Evolutionary conservation across 1,284 basidiomycete genomes (phyloP).

Genomic region (Pseudozyma sp.): DNA sequence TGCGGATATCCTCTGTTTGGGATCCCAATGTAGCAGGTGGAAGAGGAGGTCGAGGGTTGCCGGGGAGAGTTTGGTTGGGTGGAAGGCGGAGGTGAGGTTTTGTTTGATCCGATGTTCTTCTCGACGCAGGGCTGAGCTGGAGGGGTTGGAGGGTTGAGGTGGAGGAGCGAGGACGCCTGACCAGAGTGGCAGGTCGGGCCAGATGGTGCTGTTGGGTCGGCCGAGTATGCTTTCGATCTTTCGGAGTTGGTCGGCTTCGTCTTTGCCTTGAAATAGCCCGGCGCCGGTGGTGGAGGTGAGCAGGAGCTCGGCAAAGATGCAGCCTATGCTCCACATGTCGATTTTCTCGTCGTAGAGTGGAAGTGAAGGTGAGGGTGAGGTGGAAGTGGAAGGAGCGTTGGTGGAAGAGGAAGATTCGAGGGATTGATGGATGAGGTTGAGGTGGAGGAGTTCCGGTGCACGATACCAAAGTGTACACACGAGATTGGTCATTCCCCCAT

Average conservation of each 20-base stretch:
- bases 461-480: conserved; percentile 99
- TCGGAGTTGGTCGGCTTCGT: conserved; percentile 86
- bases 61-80: conserved; percentile 72
- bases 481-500: conserved; percentile 88
- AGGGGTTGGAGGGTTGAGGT: background rate
- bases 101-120: conserved; percentile 31
- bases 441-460: conserved; percentile 70
- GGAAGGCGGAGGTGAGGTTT: conserved; percentile 75
- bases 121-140: background rate
- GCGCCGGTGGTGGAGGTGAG: conserved; percentile 75
- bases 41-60: conserved; percentile 87
- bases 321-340: conserved; percentile 87
- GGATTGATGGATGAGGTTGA: conserved; percentile 10
- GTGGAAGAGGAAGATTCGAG: background rate
- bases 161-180: conserved; percentile 70
- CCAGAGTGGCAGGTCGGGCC: conserved; percentile 81
- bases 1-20: conserved; percentile 83
- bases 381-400: background rate
- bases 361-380: background rate
- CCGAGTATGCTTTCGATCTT: conserved; percentile 89
- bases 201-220: conserved; percentile 82
- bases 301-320: conserved; percentile 96
- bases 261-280: conserved; percentile 94
- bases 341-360: conserved; percentile 59
- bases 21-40: conserved; percentile 87